These are phyloP conservation scores for Darksidea phi DNA, from an alignment of 495 filamentous ascomycete species.

Conservation along the genomic window DNA sequence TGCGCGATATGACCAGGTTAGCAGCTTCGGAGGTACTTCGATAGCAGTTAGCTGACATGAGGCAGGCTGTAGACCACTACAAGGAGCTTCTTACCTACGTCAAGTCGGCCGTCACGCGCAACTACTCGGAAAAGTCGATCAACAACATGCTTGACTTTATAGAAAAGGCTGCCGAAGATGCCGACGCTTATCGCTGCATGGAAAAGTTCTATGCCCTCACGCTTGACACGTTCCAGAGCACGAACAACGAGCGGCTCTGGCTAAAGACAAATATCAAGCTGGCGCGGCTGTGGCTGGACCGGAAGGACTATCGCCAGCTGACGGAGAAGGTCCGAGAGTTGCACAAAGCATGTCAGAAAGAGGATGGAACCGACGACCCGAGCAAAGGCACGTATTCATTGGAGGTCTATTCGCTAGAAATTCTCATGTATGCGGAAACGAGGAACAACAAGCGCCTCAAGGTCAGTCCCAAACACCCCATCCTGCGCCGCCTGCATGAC, in stretches of 20 bases:
- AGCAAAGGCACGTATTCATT: slow-evolving; percentile 95
- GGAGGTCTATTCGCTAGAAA: slow-evolving; percentile 95
- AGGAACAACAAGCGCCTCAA: slow-evolving; percentile 97
- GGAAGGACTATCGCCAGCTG: slow-evolving; percentile 80
- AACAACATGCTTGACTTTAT: slow-evolving; percentile 99
- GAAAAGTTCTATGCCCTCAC: slow-evolving; percentile 95
- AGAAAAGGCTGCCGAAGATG: slow-evolving; percentile 84
- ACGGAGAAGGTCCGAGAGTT: slow-evolving; percentile 83
- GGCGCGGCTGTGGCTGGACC: slow-evolving; percentile 82
- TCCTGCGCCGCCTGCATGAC: slow-evolving; percentile 27
- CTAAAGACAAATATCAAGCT: slow-evolving; percentile 98
- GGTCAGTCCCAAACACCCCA: slow-evolving; percentile 41
- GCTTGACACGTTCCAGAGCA: slow-evolving; percentile 89
- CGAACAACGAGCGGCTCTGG: slow-evolving; percentile 97
- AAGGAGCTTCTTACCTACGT: slow-evolving; percentile 94
- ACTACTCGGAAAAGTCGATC: slow-evolving; percentile 98
- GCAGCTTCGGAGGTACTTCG: slow-evolving; percentile 17
- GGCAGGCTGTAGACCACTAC: slow-evolving; percentile 93
- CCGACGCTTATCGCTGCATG: slow-evolving; percentile 78
- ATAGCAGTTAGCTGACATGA: slow-evolving; percentile 24
- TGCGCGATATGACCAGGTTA: slow-evolving; percentile 77
- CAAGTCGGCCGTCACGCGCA: slow-evolving; percentile 92
- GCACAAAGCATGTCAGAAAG: slow-evolving; percentile 82
- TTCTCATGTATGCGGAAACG: slow-evolving; percentile 97
- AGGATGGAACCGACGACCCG: slow-evolving; percentile 88